Percentiles rank a stretch among this genome's conserved stretches.
Conservation (phyloP, 2,329 filamentous ascomycete genomes). For the Pseudogymnoascus sp. region DNA sequence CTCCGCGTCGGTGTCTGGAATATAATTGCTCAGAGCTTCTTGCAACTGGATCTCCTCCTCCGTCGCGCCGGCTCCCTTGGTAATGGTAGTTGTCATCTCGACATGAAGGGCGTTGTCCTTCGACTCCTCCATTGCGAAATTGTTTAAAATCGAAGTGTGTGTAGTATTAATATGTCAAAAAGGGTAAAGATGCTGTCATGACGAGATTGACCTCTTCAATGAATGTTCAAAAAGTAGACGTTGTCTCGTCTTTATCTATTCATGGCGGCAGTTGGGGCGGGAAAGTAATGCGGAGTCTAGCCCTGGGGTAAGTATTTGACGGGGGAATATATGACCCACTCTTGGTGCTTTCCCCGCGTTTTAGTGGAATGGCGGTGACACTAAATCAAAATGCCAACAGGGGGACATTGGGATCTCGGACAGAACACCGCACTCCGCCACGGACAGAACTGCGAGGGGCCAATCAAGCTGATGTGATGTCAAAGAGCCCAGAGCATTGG, state of each 20-base stretch:
- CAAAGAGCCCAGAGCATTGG: background rate
- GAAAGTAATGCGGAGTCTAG: background rate
- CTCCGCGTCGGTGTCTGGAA: constrained; percentile 23
- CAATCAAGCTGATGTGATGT: background rate
- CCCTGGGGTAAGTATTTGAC: background rate
- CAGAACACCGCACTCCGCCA: background rate
- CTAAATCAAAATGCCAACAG: background rate
- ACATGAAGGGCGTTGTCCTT: constrained; percentile 14
- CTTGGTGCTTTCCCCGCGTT: background rate
- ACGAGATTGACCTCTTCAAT: background rate
- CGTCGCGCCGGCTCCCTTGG: constrained; percentile 7
- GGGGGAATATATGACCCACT: background rate
- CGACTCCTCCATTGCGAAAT: background rate
- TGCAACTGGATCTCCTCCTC: constrained; percentile 20
- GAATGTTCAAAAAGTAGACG: background rate
- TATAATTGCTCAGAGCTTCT: constrained; percentile 26
- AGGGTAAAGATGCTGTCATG: background rate
- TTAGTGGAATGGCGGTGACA: background rate
- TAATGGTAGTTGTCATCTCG: constrained; percentile 14
- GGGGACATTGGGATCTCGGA: background rate
- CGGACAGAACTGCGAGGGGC: constrained; percentile 1
- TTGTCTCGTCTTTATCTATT: background rate
- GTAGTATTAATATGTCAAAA: background rate
- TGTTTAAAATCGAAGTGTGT: background rate
- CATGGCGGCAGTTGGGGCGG: background rate